These are phyloP conservation scores for Penicillium mononematosum DNA, from an alignment of 495 filamentous ascomycete species.

Conservation along the genomic window DNA sequence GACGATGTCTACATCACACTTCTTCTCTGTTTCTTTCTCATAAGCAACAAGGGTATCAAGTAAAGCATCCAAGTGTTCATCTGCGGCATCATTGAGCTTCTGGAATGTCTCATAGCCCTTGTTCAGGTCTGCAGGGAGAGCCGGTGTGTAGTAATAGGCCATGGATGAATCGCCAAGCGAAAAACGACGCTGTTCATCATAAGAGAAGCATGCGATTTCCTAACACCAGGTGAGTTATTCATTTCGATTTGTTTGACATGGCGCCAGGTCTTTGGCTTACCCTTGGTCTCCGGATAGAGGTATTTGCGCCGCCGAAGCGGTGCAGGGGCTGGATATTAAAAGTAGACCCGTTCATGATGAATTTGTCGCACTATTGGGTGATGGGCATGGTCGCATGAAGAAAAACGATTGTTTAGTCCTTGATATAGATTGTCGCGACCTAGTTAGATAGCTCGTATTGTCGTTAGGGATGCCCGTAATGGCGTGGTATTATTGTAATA, in stretches of 20 bases:
- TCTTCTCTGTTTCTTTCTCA: slow-evolving; percentile 65
- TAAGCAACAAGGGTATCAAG: slow-evolving; percentile 70
- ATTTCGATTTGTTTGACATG: background rate
- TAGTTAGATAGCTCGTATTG: background rate
- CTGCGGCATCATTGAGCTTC: slow-evolving; percentile 74
- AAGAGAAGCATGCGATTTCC: slow-evolving; percentile 92
- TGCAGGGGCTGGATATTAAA: slow-evolving; percentile 65
- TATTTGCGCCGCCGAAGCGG: slow-evolving; percentile 59
- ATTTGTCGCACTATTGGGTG: background rate
- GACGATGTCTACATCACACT: slow-evolving; percentile 73
- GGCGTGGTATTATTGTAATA: background rate
- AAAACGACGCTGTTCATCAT: slow-evolving; percentile 77
- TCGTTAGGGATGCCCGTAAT: background rate
- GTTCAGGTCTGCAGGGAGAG: slow-evolving; percentile 67
- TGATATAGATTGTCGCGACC: slow-evolving; percentile 4
- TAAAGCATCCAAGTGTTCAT: slow-evolving; percentile 86
- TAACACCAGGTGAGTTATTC: slow-evolving; percentile 26
- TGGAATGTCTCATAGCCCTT: slow-evolving; percentile 79
- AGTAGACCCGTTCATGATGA: slow-evolving; percentile 32
- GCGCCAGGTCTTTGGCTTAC: slow-evolving; percentile 37
- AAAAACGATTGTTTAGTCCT: background rate
- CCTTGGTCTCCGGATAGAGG: slow-evolving; percentile 66
- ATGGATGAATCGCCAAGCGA: slow-evolving; percentile 74
- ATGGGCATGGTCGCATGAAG: background rate
- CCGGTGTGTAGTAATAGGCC: slow-evolving; percentile 82